Conservation (phyloP, 2,329 filamentous ascomycete genomes). For the Phialophora expanda region DNA sequence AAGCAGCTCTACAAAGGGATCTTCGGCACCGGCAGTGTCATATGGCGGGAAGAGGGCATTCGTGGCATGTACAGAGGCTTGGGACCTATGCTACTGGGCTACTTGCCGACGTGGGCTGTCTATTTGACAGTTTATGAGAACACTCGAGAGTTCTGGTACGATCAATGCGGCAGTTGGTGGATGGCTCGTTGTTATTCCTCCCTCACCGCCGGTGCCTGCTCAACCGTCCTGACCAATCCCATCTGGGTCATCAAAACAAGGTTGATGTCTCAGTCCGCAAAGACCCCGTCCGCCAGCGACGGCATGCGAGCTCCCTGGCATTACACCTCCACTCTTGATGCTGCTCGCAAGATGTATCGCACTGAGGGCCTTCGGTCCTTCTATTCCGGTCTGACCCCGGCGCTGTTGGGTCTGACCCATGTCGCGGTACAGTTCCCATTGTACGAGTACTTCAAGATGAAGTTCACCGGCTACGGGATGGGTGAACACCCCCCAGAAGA, state of each 20-base stretch:
- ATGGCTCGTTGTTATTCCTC: slow-evolving; percentile 86
- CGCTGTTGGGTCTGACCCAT: slow-evolving; percentile 87
- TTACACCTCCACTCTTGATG: slow-evolving; percentile 87
- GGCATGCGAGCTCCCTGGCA: slow-evolving; percentile 71
- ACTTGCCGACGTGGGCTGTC: slow-evolving; percentile 96
- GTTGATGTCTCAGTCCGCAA: slow-evolving; percentile 85
- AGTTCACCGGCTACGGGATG: slow-evolving; percentile 88
- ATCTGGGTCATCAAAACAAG: slow-evolving; percentile 99
- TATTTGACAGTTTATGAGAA: slow-evolving; percentile 97
- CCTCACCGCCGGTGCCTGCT: slow-evolving; percentile 86
- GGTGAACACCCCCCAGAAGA: slow-evolving; percentile 67
- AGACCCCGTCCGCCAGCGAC: slow-evolving; percentile 59
- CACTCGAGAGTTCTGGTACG: slow-evolving; percentile 71
- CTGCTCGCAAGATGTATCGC: slow-evolving; percentile 92
- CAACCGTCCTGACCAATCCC: slow-evolving; percentile 91
- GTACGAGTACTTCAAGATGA: slow-evolving; percentile 90
- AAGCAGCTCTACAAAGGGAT: slow-evolving; percentile 78
- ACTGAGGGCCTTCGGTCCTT: slow-evolving; percentile 88
- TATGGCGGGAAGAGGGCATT: slow-evolving; percentile 86
- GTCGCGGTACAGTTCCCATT: slow-evolving; percentile 97
- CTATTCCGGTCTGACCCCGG: slow-evolving; percentile 92
- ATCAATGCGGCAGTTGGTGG: slow-evolving; percentile 73
- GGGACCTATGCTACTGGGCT: slow-evolving; percentile 92
- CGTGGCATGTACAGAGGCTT: slow-evolving; percentile 91
- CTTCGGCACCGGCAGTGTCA: slow-evolving; percentile 81